phyloP scores from a whole-genome alignment of 2,329 filamentous ascomycete genomes.

The Eutypa lata region DNA sequence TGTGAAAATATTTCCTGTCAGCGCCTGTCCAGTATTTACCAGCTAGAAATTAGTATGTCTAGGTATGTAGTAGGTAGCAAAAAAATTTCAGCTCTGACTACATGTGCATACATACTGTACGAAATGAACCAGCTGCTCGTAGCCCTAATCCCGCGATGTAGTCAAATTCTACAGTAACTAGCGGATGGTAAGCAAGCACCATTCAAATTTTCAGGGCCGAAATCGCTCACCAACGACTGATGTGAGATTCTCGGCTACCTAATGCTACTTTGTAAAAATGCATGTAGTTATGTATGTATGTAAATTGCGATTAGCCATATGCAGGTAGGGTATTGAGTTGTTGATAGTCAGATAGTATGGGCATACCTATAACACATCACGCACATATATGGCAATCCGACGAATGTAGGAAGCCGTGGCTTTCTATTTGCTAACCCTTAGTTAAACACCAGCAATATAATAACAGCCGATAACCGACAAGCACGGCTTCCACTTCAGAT shows the following conservation, averaged over 20 bases:
- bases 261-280: constrained; percentile 4
- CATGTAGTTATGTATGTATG: neutral
- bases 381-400: too few species aligned
- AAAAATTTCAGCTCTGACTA: too few species aligned
- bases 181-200: neutral
- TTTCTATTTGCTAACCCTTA: too few species aligned
- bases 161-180: too few species aligned
- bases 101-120: neutral
- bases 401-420: too few species aligned
- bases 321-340: neutral
- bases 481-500: neutral
- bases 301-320: constrained; percentile 1
- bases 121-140: neutral
- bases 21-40: neutral
- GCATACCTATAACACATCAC: too few species aligned
- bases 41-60: too few species aligned
- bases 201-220: neutral
- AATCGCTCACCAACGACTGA: neutral
- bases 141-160: neutral
- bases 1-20: neutral
- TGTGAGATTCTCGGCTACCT: neutral
- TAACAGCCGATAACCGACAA: neutral
- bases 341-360: neutral
- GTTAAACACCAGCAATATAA: too few species aligned
- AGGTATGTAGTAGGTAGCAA: too few species aligned